Evolutionary conservation across 768 basidiomycete genomes (phyloP).

Genomic region (Boletellus ananiceps): DNA sequence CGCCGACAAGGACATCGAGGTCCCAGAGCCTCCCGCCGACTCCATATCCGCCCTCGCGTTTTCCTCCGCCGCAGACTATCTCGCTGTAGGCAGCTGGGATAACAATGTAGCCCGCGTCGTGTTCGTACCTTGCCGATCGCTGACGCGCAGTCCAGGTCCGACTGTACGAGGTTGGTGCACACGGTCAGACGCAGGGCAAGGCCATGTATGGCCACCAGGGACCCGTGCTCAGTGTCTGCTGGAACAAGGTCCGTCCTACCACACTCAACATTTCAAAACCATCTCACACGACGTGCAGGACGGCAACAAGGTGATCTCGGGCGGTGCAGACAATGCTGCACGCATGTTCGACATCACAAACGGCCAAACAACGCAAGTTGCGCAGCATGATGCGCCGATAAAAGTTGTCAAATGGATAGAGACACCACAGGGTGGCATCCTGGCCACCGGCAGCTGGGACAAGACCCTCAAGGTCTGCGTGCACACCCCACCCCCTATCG

Average conservation of each 20-base stretch:
- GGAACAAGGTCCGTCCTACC: conserved; percentile 67
- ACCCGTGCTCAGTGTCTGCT: conserved; percentile 82
- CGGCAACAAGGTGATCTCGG: conserved; percentile 86
- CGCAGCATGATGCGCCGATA: conserved; percentile 87
- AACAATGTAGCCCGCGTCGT: conserved; percentile 57
- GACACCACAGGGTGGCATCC: conserved; percentile 64
- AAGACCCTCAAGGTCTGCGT: conserved; percentile 81
- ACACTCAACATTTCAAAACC: background rate
- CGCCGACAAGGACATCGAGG: conserved; percentile 74
- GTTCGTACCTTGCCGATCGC: background rate
- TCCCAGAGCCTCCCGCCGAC: conserved; percentile 76
- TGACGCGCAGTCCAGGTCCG: conserved; percentile 56
- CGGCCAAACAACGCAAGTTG: conserved; percentile 77
- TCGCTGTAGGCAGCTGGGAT: conserved; percentile 93
- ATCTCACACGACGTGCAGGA: conserved; percentile 45
- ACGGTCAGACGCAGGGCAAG: conserved; percentile 80
- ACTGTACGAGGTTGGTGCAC: conserved; percentile 82
- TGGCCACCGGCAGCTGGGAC: conserved; percentile 97
- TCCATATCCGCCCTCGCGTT: conserved; percentile 84
- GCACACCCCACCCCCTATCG: background rate
- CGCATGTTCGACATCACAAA: conserved; percentile 88
- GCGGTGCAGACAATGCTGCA: conserved; percentile 93
- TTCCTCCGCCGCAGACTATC: conserved; percentile 79
- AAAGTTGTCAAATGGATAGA: conserved; percentile 81
- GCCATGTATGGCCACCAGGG: conserved; percentile 90